Evolutionary conservation across 1,284 basidiomycete species (phyloP).

Genomic region (Leucoagaricus sp.): DNA sequence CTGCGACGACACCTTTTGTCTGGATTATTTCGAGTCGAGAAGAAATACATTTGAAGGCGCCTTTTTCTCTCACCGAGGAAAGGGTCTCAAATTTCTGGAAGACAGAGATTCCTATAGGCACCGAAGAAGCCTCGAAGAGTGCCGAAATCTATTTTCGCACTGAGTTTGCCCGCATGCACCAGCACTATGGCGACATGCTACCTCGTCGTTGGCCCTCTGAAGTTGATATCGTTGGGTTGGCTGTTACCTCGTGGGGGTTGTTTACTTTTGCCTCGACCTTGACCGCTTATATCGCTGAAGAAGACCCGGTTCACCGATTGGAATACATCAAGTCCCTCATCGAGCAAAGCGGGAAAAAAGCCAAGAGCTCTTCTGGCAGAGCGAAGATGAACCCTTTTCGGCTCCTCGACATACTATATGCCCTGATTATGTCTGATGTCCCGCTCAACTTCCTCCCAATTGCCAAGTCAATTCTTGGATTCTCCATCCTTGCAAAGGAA

Average conservation of each 20-base stretch:
- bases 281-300: not conserved
- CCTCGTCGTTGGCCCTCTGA: not conserved
- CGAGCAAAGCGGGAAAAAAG: not conserved
- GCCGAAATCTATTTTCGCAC: not conserved
- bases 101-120: not conserved
- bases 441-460: not conserved
- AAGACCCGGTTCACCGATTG: not conserved
- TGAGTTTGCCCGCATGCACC: not conserved
- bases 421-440: not conserved
- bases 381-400: not conserved
- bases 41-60: not conserved
- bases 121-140: not conserved
- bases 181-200: not conserved
- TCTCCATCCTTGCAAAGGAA: not conserved
- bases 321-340: not conserved
- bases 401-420: not conserved
- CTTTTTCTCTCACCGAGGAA: not conserved
- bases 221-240: not conserved
- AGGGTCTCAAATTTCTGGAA: not conserved
- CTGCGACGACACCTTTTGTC: not conserved
- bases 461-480: not conserved
- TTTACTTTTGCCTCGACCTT: not conserved
- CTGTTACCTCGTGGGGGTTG: not conserved
- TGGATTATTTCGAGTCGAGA: not conserved
- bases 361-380: not conserved